These are phyloP conservation scores for Aspergillus felis DNA, from an alignment of 2,329 filamentous ascomycete species.

Conservation along the genomic window DNA sequence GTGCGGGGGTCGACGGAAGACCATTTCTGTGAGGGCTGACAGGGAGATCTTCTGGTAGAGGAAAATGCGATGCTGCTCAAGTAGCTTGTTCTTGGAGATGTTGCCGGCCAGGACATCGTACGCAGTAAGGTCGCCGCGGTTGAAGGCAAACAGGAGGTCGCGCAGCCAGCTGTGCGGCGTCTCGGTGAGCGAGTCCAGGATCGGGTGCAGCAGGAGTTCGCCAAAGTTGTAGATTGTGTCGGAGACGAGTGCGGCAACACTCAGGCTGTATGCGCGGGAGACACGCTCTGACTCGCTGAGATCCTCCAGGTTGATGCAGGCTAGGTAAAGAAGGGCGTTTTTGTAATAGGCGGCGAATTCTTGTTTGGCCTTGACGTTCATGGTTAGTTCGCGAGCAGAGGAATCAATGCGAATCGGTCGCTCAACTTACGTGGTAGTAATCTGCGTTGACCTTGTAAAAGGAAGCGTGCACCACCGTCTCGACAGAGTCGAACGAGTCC, in stretches of 20 bases:
- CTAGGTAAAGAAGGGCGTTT: conserved; percentile 94
- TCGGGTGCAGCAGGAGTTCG: conserved; percentile 95
- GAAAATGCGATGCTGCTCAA: conserved; percentile 75
- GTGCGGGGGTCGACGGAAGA: conserved; percentile 93
- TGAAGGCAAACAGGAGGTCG: conserved; percentile 95
- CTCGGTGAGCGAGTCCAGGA: conserved; percentile 77
- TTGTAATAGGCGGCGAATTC: conserved; percentile 97
- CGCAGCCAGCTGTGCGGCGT: conserved; percentile 82
- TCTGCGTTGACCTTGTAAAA: conserved; percentile 95
- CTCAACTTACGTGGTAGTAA: conserved; percentile 71
- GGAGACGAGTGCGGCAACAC: conserved; percentile 86
- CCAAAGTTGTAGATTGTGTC: conserved; percentile 99
- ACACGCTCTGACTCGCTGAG: conserved; percentile 72
- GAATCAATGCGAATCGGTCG: background rate
- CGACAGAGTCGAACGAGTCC: conserved; percentile 89
- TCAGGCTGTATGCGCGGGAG: conserved; percentile 84
- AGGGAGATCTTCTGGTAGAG: conserved; percentile 97
- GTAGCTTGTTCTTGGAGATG: conserved; percentile 73
- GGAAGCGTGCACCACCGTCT: conserved; percentile 89
- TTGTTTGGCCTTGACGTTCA: conserved; percentile 59
- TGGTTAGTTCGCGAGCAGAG: background rate
- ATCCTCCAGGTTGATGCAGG: conserved; percentile 80
- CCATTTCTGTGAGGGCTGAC: conserved; percentile 89
- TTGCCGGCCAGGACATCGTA: conserved; percentile 81
- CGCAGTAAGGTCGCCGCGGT: conserved; percentile 83